Percentiles rank a stretch among this genome's conserved stretches.
Evolutionary conservation across 345 rosid species (phyloP).

Genomic region (Camelina laxa): DNA sequence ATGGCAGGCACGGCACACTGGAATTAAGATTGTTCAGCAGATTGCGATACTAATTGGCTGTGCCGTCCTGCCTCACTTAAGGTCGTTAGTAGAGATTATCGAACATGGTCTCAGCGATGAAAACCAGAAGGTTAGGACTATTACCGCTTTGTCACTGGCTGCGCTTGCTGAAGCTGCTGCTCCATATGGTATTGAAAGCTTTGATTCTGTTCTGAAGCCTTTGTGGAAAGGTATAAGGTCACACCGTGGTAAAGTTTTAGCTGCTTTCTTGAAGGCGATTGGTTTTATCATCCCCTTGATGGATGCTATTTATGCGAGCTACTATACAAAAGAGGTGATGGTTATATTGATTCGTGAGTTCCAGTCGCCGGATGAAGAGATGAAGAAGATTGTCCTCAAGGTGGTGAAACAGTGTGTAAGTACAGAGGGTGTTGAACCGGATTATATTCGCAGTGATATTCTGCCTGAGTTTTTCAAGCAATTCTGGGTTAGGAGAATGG

Average conservation of each 20-base stretch:
- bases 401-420: conserved; percentile 99
- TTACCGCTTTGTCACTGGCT: conserved; percentile 97
- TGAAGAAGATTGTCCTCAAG: conserved; percentile 96
- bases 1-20: conserved; percentile 99
- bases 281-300: conserved; percentile 97
- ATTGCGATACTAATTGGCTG: conserved; percentile 97
- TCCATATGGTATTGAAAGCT: conserved; percentile 98
- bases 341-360: conserved; percentile 93
- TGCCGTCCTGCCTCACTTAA: conserved; percentile 95
- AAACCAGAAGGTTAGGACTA: conserved; percentile 97
- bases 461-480: conserved; percentile 91
- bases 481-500: conserved; percentile 98
- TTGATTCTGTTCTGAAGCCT: conserved; percentile 95
- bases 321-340: conserved; percentile 98
- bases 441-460: conserved; percentile 86
- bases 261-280: conserved; percentile 99
- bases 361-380: conserved; percentile 99
- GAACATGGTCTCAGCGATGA: conserved; percentile 97
- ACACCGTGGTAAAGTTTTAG: conserved; percentile 98
- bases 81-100: conserved; percentile 91
- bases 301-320: conserved; percentile 96
- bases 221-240: conserved; percentile 99
- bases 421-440: conserved; percentile 97
- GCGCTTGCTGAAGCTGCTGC: conserved; percentile 99
- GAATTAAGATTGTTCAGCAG: conserved; percentile 99